These are phyloP conservation scores for Hypoxylon trugodes DNA, from an alignment of 495 filamentous ascomycete genomes.

Conservation along the genomic window DNA sequence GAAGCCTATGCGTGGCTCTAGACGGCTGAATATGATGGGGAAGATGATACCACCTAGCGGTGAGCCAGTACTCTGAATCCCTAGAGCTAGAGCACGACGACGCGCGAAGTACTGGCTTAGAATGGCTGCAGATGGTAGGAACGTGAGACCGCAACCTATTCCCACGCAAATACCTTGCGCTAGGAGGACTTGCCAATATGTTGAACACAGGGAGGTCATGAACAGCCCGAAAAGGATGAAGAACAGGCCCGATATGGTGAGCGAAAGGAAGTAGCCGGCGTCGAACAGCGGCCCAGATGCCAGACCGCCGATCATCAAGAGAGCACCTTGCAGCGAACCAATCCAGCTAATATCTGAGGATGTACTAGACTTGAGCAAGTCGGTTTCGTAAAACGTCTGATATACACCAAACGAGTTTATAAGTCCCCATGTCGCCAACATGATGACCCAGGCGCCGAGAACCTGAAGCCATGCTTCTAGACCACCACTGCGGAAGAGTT, in stretches of 20 bases:
- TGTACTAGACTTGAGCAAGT: slow-evolving; percentile 38
- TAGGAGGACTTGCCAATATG: slow-evolving; percentile 72
- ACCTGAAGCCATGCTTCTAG: slow-evolving; percentile 58
- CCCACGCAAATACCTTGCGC: slow-evolving; percentile 65
- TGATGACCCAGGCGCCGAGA: slow-evolving; percentile 49
- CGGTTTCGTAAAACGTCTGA: slow-evolving; percentile 60
- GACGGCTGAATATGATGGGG: slow-evolving; percentile 69
- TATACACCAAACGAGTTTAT: slow-evolving; percentile 62
- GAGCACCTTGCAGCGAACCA: slow-evolving; percentile 49
- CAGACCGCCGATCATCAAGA: slow-evolving; percentile 53
- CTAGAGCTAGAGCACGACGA: slow-evolving; percentile 72
- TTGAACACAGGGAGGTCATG: slow-evolving; percentile 67
- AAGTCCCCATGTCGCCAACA: slow-evolving; percentile 55
- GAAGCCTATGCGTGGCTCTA: slow-evolving; percentile 69
- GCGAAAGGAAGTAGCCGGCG: slow-evolving; percentile 31
- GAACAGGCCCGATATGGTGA: slow-evolving; percentile 28
- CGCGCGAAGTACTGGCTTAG: slow-evolving; percentile 73
- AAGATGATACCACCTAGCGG: slow-evolving; percentile 73
- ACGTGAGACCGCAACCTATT: slow-evolving; percentile 67
- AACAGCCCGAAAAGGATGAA: slow-evolving; percentile 69
- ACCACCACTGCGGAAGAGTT: slow-evolving; percentile 43
- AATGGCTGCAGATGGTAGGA: slow-evolving; percentile 68
- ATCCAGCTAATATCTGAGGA: slow-evolving; percentile 54
- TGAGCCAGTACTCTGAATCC: slow-evolving; percentile 70
- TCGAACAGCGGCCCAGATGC: slow-evolving; percentile 49